Evolutionary conservation across 345 rosid species (phyloP).

Genomic region (Gossypium australe): DNA sequence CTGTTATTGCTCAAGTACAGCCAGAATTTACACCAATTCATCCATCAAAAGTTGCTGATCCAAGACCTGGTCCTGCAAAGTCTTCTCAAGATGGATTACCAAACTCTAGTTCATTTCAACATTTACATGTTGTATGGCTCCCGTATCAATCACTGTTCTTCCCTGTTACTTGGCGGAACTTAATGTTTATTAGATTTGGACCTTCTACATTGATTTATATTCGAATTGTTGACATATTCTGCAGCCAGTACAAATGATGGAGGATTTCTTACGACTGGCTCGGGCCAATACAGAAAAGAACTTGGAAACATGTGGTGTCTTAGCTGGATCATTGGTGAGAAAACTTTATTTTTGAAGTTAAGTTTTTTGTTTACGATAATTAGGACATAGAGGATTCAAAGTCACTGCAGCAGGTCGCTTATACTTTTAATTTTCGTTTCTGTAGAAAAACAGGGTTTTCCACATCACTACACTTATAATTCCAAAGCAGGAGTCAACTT

Average conservation of each 20-base stretch:
- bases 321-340: slow-evolving; percentile 90
- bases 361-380: neutral
- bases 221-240: slow-evolving; percentile 5
- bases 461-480: slow-evolving; percentile 86
- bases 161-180: slow-evolving; percentile 29
- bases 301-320: slow-evolving; percentile 90
- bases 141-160: slow-evolving; percentile 22
- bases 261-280: slow-evolving; percentile 80
- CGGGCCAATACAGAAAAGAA: slow-evolving; percentile 73
- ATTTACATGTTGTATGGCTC: slow-evolving; percentile 75
- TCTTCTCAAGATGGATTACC: slow-evolving; percentile 44
- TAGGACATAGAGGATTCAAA: neutral
- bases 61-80: slow-evolving; percentile 95
- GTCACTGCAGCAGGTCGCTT: slow-evolving; percentile 16
- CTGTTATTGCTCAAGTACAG: slow-evolving; percentile 83
- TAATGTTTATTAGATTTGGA: neutral
- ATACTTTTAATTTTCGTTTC: slow-evolving; percentile 5
- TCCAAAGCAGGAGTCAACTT: slow-evolving; percentile 98
- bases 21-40: slow-evolving; percentile 55
- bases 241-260: slow-evolving; percentile 89
- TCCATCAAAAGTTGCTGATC: slow-evolving; percentile 97
- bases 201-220: slow-evolving; percentile 1
- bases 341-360: neutral
- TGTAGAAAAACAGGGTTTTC: slow-evolving; percentile 90
- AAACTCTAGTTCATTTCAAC: slow-evolving; percentile 58